Evolutionary conservation across 352 stramenopile species (phyloP), one percentile per base, ranked within the genome.

Genomic region (Phytophthora citricola): DNA sequence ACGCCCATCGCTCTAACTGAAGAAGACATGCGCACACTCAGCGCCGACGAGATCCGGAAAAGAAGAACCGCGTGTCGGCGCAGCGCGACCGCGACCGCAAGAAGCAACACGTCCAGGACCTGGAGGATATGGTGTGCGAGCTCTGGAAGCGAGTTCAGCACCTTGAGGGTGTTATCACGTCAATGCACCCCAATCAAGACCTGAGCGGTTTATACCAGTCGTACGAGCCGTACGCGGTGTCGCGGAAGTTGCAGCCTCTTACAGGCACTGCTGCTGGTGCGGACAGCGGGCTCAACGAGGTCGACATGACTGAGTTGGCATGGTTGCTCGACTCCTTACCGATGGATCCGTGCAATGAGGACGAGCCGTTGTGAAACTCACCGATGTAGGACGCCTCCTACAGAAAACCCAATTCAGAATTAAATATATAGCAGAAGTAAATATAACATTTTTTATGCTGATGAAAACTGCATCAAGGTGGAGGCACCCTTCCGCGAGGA

Each of bases 1-100:
- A 73, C 65, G 20, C 66, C 71, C 2, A 78, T 85, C 2, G 77
- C 79, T 12, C 81, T 92, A 7, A 78, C 83, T 0, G 79, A 87
- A 47, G 72, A 83, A 48, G 70, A 79, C 0, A 71, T 62, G n/a
- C 59, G 50, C 43, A 72, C 62, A 14, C 63, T 92, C 7, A 76
- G 69, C 45, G 67, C 76, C 2, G 69, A 78, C 27, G 77, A 92
- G 44, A 67, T 90, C 31, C 74, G 83, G 32, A 84, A 84, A 76
- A 87, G 40, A 90, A 90, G 67, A 92, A 88, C 75, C 81, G 81
- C 12, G 76, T 92, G 49, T 83, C 83, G 1, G 81, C 81, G 9
- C 75, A 82, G 4, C 72, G 83, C 2, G 79, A 83, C 14, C 79
- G 83, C 10, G 79, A 89, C 47, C 81, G 83, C 7, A 83, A 81